Conservation (phyloP, 306 rosid genomes). For the Prunus fruticosa region DNA sequence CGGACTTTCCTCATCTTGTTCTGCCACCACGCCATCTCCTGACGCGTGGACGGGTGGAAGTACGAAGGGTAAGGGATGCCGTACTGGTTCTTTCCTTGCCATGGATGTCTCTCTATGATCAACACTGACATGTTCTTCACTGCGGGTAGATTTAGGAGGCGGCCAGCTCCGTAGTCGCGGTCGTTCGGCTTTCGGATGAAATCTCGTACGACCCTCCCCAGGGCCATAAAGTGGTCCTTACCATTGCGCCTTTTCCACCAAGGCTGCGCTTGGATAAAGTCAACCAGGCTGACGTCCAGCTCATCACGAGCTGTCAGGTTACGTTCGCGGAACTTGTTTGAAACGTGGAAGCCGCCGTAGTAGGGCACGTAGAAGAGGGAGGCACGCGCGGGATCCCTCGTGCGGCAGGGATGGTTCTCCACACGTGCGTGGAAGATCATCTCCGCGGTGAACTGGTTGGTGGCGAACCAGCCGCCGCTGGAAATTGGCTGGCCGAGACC, state of each 20-base stretch:
- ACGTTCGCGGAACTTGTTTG: slow-evolving; percentile 53
- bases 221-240: slow-evolving; percentile 57
- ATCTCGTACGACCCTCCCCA: slow-evolving; percentile 82
- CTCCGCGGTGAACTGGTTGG: slow-evolving; percentile 79
- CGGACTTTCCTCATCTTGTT: background rate
- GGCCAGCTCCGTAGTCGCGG: slow-evolving; percentile 65
- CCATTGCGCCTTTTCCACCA: slow-evolving; percentile 39
- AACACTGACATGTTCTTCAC: slow-evolving; percentile 74
- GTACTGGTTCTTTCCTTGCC: slow-evolving; percentile 53
- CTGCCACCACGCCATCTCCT: slow-evolving; percentile 53
- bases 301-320: slow-evolving; percentile 54
- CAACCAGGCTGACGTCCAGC: slow-evolving; percentile 36
- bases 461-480: slow-evolving; percentile 49
- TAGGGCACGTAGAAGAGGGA: slow-evolving; percentile 68
- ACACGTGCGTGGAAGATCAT: slow-evolving; percentile 74
- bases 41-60: slow-evolving; percentile 48
- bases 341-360: slow-evolving; percentile 78
- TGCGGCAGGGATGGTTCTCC: slow-evolving; percentile 71
- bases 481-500: slow-evolving; percentile 13
- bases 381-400: slow-evolving; percentile 58
- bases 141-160: slow-evolving; percentile 46
- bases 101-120: slow-evolving; percentile 67
- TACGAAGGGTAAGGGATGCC: slow-evolving; percentile 88
- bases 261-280: slow-evolving; percentile 28
- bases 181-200: slow-evolving; percentile 43